These are phyloP conservation scores for Edaphochlamys debaryana DNA, from an alignment of 139 green algal species.

Conservation along the genomic window DNA sequence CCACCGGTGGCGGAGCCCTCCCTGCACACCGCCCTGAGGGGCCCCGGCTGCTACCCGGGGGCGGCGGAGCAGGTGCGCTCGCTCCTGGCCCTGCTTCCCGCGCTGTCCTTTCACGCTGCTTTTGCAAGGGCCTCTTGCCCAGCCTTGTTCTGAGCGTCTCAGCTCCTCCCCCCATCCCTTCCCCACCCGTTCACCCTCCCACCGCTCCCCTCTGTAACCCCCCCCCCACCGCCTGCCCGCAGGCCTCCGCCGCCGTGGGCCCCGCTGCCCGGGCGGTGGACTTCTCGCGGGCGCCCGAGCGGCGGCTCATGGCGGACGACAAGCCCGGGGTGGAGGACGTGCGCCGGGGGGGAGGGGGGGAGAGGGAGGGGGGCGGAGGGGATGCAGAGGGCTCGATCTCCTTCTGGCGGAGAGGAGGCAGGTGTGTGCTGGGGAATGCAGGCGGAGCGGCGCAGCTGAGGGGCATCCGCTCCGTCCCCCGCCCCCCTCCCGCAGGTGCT, in stretches of 20 bases:
- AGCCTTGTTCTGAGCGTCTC: too few species aligned
- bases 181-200: too few species aligned
- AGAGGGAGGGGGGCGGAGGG: background rate
- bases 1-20: conserved; percentile 17
- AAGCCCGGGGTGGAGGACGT: background rate
- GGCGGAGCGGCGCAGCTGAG: too few species aligned
- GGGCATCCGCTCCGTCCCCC: too few species aligned
- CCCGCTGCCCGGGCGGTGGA: conserved; percentile 2
- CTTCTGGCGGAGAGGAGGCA: too few species aligned
- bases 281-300: background rate
- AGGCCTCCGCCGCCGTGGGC: background rate
- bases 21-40: background rate
- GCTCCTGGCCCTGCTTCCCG: background rate
- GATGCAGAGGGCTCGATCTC: too few species aligned
- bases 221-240: too few species aligned
- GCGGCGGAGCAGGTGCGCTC: conserved; percentile 6
- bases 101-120: background rate
- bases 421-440: too few species aligned
- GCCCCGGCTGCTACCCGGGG: conserved; percentile 12
- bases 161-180: too few species aligned
- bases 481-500: conserved; percentile 9
- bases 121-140: too few species aligned
- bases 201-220: background rate
- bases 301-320: background rate
- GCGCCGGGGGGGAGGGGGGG: too few species aligned